These are phyloP conservation scores for Aspergillus unguis DNA, from an alignment of 2,329 filamentous ascomycete genomes.

Conservation along the genomic window DNA sequence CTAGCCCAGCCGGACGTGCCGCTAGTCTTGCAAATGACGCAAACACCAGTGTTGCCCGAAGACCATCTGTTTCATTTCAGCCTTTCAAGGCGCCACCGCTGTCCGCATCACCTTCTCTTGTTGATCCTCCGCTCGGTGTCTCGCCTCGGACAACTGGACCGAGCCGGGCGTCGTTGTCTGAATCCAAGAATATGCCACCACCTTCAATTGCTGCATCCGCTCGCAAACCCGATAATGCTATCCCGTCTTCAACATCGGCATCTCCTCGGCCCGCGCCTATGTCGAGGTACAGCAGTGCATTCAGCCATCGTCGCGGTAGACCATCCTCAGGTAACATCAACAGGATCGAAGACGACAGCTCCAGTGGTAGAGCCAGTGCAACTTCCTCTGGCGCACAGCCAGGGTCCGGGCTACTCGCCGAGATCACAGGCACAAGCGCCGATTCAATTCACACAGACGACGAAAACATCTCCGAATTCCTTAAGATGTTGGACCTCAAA, in stretches of 20 bases:
- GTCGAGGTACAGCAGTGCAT: conserved; percentile 90
- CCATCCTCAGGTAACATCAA: conserved; percentile 73
- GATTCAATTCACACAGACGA: conserved; percentile 75
- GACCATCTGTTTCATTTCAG: conserved; percentile 84
- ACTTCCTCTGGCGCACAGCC: conserved; percentile 57
- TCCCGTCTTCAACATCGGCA: conserved; percentile 65
- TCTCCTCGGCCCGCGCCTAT: conserved; percentile 76
- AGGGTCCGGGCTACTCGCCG: conserved; percentile 75
- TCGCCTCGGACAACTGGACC: conserved; percentile 51
- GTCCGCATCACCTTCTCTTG: conserved; percentile 75
- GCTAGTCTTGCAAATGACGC: conserved; percentile 46
- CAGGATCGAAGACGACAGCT: conserved; percentile 49
- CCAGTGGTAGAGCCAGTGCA: conserved; percentile 57
- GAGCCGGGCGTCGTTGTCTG: conserved; percentile 40
- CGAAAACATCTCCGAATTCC: conserved; percentile 88
- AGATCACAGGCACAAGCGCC: conserved; percentile 60
- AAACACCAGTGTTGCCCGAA: conserved; percentile 55
- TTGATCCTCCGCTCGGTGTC: conserved; percentile 47
- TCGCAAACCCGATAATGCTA: conserved; percentile 53
- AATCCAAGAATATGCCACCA: conserved; percentile 39
- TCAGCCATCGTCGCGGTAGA: conserved; percentile 76
- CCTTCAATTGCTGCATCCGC: conserved; percentile 37
- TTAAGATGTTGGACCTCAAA: conserved; percentile 82
- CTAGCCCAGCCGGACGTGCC: conserved; percentile 31
- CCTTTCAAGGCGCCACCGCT: conserved; percentile 95